phyloP scores from a whole-genome alignment of 2,329 filamentous ascomycete species.

The Cadophora malorum region DNA sequence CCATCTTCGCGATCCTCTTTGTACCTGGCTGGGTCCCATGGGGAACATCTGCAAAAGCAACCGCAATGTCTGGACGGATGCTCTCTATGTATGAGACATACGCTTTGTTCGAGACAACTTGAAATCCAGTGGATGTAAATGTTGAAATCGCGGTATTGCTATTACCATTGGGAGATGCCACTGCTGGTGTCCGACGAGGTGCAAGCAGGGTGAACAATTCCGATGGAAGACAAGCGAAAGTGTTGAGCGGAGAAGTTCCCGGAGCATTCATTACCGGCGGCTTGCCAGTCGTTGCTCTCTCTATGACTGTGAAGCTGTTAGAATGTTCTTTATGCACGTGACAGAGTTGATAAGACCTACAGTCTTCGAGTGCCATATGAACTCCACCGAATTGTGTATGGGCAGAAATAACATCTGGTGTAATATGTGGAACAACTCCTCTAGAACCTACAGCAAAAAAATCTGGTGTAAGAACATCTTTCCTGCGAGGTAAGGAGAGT shows the following conservation, averaged over 20 bases:
- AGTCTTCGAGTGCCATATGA: slow-evolving; percentile 90
- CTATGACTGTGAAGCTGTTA: slow-evolving; percentile 56
- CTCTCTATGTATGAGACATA: slow-evolving; percentile 70
- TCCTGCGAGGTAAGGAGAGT: slow-evolving; percentile 65
- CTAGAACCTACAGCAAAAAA: slow-evolving; percentile 83
- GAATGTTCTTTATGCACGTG: slow-evolving; percentile 26
- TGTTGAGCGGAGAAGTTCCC: slow-evolving; percentile 63
- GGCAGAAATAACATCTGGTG: slow-evolving; percentile 78
- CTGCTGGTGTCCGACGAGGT: slow-evolving; percentile 77
- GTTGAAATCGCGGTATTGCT: slow-evolving; percentile 75
- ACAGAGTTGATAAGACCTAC: slow-evolving; percentile 61
- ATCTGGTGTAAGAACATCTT: slow-evolving; percentile 79
- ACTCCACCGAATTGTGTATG: slow-evolving; percentile 70
- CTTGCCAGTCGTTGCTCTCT: slow-evolving; percentile 52
- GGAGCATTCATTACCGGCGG: slow-evolving; percentile 57
- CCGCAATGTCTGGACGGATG: slow-evolving; percentile 80
- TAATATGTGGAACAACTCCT: slow-evolving; percentile 85
- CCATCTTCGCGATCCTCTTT: slow-evolving; percentile 83
- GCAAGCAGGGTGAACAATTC: slow-evolving; percentile 74
- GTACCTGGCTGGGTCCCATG: slow-evolving; percentile 61
- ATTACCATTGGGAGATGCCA: slow-evolving; percentile 74
- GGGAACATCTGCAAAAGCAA: slow-evolving; percentile 78
- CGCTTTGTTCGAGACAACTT: slow-evolving; percentile 68
- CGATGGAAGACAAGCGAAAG: slow-evolving; percentile 76
- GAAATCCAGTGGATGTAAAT: slow-evolving; percentile 87